Percentiles rank a stretch among this genome's conserved stretches.
These are phyloP conservation scores for Chalaropsis thielavioides DNA, from an alignment of 2,329 filamentous ascomycete genomes.

Conservation along the genomic window DNA sequence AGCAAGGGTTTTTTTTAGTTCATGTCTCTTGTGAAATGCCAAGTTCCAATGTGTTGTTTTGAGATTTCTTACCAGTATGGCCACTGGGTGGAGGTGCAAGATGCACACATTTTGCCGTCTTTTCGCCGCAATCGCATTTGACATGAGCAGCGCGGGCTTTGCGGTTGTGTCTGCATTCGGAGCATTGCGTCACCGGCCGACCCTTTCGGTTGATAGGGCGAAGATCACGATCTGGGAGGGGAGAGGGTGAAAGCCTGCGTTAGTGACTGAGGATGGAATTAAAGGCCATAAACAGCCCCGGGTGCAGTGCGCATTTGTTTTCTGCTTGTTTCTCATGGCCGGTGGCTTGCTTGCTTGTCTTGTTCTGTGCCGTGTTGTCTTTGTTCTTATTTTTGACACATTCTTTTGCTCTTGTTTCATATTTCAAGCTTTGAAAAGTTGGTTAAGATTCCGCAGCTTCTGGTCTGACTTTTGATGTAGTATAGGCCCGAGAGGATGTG, in stretches of 20 bases:
- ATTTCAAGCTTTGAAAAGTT: not conserved
- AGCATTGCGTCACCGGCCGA: slow-evolving; percentile 91
- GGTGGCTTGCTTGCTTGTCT: not conserved
- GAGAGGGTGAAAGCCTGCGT: not conserved
- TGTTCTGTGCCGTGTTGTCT: not conserved
- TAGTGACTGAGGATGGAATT: slow-evolving; percentile 2
- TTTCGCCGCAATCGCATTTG: slow-evolving; percentile 94
- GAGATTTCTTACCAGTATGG: slow-evolving; percentile 39
- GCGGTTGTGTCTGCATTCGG: slow-evolving; percentile 89
- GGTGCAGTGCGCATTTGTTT: not conserved
- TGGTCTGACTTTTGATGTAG: not conserved
- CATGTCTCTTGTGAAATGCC: not conserved
- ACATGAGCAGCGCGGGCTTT: slow-evolving; percentile 91
- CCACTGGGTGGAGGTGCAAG: slow-evolving; percentile 42
- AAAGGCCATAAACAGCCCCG: not conserved
- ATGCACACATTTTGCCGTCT: slow-evolving; percentile 57
- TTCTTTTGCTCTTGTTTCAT: not conserved
- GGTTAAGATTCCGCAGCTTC: not conserved
- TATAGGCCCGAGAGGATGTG: not conserved
- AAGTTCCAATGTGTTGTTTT: not conserved
- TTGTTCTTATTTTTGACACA: not conserved
- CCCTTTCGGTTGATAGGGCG: slow-evolving; percentile 46
- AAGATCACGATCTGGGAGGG: slow-evolving; percentile 13
- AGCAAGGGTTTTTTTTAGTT: not conserved
- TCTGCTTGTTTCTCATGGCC: not conserved